Percentiles rank a stretch among this genome's conserved stretches.
These are phyloP conservation scores for Physcia stellaris DNA, from an alignment of 495 filamentous ascomycete genomes.

Conservation along the genomic window DNA sequence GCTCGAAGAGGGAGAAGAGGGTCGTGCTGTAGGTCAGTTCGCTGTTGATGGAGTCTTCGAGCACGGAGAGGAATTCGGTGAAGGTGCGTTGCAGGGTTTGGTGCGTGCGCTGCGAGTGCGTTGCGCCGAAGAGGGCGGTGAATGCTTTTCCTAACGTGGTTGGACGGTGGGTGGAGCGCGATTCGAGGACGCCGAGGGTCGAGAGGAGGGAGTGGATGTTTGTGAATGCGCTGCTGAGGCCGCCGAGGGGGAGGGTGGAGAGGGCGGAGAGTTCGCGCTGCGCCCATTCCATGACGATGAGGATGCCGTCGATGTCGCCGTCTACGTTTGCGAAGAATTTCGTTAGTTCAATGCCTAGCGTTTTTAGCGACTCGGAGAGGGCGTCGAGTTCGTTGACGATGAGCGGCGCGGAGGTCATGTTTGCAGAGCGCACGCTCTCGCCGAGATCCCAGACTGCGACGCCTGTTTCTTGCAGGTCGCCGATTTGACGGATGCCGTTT, in stretches of 20 bases:
- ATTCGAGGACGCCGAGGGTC: slow-evolving; percentile 54
- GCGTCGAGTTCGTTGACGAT: slow-evolving; percentile 76
- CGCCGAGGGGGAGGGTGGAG: slow-evolving; percentile 37
- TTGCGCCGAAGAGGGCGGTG: slow-evolving; percentile 63
- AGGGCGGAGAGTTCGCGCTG: slow-evolving; percentile 58
- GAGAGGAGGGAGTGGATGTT: slow-evolving; percentile 69
- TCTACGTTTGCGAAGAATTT: slow-evolving; percentile 86
- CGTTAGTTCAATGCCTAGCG: slow-evolving; percentile 65
- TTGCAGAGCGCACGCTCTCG: slow-evolving; percentile 73
- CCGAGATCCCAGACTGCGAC: slow-evolving; percentile 87
- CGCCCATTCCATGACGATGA: slow-evolving; percentile 92
- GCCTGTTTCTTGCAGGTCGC: slow-evolving; percentile 73
- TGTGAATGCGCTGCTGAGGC: slow-evolving; percentile 53
- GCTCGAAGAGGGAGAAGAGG: slow-evolving; percentile 73
- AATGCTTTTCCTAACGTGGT: slow-evolving; percentile 53
- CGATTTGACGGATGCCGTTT: slow-evolving; percentile 69
- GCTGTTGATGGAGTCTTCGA: slow-evolving; percentile 76
- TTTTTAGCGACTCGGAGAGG: slow-evolving; percentile 69
- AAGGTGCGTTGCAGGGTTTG: slow-evolving; percentile 73
- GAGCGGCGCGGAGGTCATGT: slow-evolving; percentile 74
- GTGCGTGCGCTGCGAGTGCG: slow-evolving; percentile 62
- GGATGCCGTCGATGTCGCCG: slow-evolving; percentile 78
- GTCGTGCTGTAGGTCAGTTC: slow-evolving; percentile 64
- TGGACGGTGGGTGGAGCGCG: slow-evolving; percentile 38
- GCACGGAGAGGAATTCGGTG: slow-evolving; percentile 68